A percentile compares a stretch with the other conserved stretches of the same genome.
Evolutionary conservation across 441 rosid species (phyloP).

Genomic region (Gossypium aridum): DNA sequence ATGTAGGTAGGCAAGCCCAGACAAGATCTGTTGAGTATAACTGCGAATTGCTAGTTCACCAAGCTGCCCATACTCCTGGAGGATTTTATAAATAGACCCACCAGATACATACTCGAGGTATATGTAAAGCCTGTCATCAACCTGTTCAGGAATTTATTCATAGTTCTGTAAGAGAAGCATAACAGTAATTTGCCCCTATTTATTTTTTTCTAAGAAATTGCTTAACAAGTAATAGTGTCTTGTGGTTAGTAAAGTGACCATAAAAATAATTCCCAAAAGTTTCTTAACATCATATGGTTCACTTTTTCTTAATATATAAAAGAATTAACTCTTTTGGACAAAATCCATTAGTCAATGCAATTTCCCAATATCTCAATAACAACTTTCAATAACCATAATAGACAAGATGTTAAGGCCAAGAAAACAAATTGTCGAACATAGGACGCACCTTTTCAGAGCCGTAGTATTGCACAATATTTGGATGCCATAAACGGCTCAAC

Average conservation of each 20-base stretch:
- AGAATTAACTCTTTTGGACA: background rate
- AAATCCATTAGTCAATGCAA: background rate
- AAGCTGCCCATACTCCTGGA: slow-evolving; percentile 68
- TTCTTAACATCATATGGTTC: slow-evolving; percentile 5
- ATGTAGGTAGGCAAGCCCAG: slow-evolving; percentile 68
- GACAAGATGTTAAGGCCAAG: background rate
- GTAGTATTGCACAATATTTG: slow-evolving; percentile 71
- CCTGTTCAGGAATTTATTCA: slow-evolving; percentile 31
- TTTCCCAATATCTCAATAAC: background rate
- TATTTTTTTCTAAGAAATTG: background rate
- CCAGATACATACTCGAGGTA: slow-evolving; percentile 81
- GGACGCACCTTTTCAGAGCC: slow-evolving; percentile 60
- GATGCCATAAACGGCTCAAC: slow-evolving; percentile 50
- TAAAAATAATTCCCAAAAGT: slow-evolving; percentile 8
- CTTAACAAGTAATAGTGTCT: background rate
- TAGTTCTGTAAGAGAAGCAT: slow-evolving; percentile 8
- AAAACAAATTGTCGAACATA: background rate
- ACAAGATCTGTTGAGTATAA: slow-evolving; percentile 69
- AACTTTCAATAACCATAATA: background rate
- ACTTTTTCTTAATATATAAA: background rate
- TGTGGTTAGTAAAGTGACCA: background rate
- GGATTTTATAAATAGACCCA: slow-evolving; percentile 75
- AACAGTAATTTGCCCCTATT: background rate
- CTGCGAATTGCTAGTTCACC: slow-evolving; percentile 62
- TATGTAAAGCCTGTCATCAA: slow-evolving; percentile 56